A percentile compares a stretch with the other conserved stretches of the same genome.
Evolutionary conservation across 768 basidiomycete genomes (phyloP).

Genomic region (Lentinus brumalis): DNA sequence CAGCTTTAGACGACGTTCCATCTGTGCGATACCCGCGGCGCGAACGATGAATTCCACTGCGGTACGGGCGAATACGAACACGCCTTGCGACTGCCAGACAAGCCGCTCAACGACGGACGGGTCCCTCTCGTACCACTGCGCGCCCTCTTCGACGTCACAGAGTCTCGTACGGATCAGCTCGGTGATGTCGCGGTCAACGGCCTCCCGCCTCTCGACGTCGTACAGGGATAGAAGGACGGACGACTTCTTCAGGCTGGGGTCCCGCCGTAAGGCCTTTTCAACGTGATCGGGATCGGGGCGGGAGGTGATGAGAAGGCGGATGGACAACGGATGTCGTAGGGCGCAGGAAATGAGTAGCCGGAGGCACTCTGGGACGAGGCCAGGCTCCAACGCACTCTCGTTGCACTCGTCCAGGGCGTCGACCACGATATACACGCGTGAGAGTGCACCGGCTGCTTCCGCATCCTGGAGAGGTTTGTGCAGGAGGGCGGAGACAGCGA

Average conservation of each 20-base stretch:
- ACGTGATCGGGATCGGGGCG: no score
- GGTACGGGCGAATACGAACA: neutral
- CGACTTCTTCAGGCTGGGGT: no score
- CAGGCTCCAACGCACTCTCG: constrained; percentile 9
- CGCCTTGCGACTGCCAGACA: neutral
- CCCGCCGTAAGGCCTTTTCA: no score
- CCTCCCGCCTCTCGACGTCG: no score
- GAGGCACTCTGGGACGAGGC: neutral
- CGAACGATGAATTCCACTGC: neutral
- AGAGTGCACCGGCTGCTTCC: neutral
- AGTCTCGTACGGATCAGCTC: neutral
- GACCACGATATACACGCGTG: constrained; percentile 6
- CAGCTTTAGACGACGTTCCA: neutral
- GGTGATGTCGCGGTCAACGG: neutral
- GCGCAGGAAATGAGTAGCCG: neutral
- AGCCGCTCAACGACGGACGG: neutral
- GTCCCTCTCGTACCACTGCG: neutral
- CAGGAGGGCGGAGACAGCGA: constrained; percentile 5
- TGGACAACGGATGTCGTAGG: neutral
- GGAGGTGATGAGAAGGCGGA: neutral
- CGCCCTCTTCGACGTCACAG: neutral
- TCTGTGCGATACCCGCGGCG: neutral
- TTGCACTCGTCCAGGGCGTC: constrained; percentile 21
- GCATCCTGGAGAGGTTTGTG: neutral
- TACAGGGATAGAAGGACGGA: no score